Conservation (phyloP, 2,329 filamentous ascomycete genomes). For the Trichoderma sp. region DNA sequence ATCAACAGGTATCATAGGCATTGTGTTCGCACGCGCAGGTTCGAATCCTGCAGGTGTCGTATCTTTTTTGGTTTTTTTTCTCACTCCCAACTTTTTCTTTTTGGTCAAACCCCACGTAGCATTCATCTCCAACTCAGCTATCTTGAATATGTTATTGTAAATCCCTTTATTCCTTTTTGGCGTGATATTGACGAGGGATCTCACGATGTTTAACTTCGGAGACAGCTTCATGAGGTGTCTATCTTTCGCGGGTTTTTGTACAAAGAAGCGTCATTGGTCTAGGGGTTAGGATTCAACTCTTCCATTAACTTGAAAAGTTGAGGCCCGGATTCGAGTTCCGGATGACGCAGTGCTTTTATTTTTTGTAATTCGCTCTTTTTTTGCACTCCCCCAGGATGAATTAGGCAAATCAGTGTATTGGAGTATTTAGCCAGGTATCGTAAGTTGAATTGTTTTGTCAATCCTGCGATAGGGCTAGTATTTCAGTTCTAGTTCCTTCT, state of each 20-base stretch:
- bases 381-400: neutral
- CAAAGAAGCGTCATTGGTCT: conserved; percentile 15
- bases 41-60: conserved; percentile 24
- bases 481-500: neutral
- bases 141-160: no score
- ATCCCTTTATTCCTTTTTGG: no score
- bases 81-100: no score
- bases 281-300: conserved; percentile 21
- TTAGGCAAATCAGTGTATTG: neutral
- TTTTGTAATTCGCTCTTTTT: neutral
- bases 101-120: neutral
- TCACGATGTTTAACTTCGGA: neutral
- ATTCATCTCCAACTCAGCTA: neutral
- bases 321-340: conserved; percentile 20
- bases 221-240: neutral
- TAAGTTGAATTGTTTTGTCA: no score
- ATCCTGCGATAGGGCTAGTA: neutral
- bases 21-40: conserved; percentile 24
- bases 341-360: conserved; percentile 10
- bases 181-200: no score
- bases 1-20: conserved; percentile 20
- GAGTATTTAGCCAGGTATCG: neutral
- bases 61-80: conserved; percentile 2
- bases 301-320: conserved; percentile 14
- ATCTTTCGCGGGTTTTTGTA: accelerated